Percentiles rank a stretch among this genome's conserved stretches.
Conservation (phyloP, 225 moss, liverwort and hornwort species). For the Neckera pumila region DNA sequence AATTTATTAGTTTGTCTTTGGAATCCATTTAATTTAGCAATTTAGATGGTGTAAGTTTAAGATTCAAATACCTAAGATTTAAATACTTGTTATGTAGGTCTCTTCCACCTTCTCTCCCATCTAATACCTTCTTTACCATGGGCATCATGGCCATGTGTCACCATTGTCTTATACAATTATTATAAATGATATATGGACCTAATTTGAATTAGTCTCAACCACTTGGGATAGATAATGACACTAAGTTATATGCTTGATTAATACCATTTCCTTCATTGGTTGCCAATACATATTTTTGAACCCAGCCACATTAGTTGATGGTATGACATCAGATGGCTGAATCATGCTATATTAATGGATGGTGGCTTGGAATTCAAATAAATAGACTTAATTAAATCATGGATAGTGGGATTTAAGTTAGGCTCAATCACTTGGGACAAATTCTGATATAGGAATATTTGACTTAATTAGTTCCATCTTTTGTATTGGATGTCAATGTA, state of each 20-base stretch:
- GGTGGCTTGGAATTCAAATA: background rate
- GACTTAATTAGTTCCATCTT: background rate
- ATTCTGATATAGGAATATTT: too few relatives aligned
- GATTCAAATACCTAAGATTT: background rate
- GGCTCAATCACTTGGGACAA: background rate
- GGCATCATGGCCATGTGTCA: background rate
- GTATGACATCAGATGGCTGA: background rate
- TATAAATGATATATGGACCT: background rate
- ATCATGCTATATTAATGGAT: background rate
- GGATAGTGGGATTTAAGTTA: background rate
- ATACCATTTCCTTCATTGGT: too few relatives aligned
- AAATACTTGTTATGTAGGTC: background rate
- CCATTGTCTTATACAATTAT: background rate
- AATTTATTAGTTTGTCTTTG: background rate
- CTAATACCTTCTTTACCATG: background rate
- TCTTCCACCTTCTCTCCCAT: too few relatives aligned
- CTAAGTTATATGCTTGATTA: background rate
- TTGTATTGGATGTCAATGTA: background rate
- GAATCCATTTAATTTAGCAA: background rate
- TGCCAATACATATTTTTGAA: background rate
- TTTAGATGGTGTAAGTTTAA: background rate
- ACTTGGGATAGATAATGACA: fast-evolving
- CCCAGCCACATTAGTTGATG: fast-evolving
- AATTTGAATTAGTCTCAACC: background rate
- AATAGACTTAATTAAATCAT: background rate